Evolutionary conservation across 2,329 filamentous ascomycete genomes (phyloP), one percentile per base, ranked within the genome.

Genomic region (Neophaeococcomyces aloes): DNA sequence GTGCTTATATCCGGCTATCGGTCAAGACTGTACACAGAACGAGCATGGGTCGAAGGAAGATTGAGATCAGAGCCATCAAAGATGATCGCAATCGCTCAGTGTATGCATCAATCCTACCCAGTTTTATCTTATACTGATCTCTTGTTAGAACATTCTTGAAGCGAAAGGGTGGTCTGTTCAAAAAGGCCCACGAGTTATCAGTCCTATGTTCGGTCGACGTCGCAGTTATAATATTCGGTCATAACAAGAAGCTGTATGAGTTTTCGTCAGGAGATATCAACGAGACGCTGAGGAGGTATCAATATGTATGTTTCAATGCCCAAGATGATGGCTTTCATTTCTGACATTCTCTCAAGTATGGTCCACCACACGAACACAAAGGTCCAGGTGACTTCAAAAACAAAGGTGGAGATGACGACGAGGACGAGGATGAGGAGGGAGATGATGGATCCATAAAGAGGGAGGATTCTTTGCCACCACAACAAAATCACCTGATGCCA

Each of bases 31-130:
- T 18, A 11, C 11, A 7, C 41, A 6, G n/a, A 33, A 7, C 51
- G 59, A 67, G 50, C 42, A 98, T 98, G 91, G 91, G 91, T 65
- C 82, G 91, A 66, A 81, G 91, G 76, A 98, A 98, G 79, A 98
- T 98, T 63, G 91, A 96, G 72, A 96, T 98, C 74, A 95, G 95
- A 70, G 86, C 89, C 57, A 96, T 96, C 75, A 95, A 94, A 69
- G 88, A 95, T 79, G 88, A 95, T 67, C 80, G 88, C 59, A 95
- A 95, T 63, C 86, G 88, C 63, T 94, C 88, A 59, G 88, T 95
- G 88, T 95, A 86, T 67, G 86, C 72, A 11, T 54, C 51, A 56
- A 47, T 19, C 7, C 6, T 19, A 7, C 4, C n/a, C 25, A 21
- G 10, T 13, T 3, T 29, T 13, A 17, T 42, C 44, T 53, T 15